Conservation (phyloP, 2,329 filamentous ascomycete genomes). For the Fusarium vanettenii region DNA sequence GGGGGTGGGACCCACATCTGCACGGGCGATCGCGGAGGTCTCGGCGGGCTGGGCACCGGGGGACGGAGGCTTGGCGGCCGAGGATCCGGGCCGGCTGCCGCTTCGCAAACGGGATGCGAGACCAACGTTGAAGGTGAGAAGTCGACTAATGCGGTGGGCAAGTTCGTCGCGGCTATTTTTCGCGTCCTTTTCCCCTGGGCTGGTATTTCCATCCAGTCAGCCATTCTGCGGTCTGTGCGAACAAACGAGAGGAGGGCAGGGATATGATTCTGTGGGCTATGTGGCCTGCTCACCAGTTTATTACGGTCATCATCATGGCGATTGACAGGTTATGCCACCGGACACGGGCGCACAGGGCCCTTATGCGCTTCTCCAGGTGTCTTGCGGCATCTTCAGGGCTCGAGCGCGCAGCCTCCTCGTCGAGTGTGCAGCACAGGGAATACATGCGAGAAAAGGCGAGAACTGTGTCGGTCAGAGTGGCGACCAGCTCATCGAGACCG, state of each 20-base stretch:
- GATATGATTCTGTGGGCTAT: background rate
- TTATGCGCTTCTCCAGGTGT: conserved; percentile 44
- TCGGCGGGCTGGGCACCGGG: conserved; percentile 25
- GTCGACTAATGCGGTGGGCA: conserved; percentile 47
- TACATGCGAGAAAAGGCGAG: conserved; percentile 51
- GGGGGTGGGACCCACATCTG: conserved; percentile 38
- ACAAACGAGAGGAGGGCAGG: background rate
- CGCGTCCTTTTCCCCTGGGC: conserved; percentile 51
- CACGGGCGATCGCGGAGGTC: conserved; percentile 25
- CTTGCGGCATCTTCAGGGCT: conserved; percentile 29
- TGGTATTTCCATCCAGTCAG: conserved; percentile 16
- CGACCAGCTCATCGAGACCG: conserved; percentile 49
- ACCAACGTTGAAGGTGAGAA: conserved; percentile 50
- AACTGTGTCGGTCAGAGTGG: conserved; percentile 51
- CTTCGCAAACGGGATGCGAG: conserved; percentile 48
- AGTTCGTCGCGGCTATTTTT: conserved; percentile 50
- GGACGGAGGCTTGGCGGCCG: conserved; percentile 26
- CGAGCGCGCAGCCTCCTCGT: conserved; percentile 33
- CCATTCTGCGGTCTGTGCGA: background rate
- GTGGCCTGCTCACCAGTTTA: conserved; percentile 49
- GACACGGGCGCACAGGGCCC: conserved; percentile 47
- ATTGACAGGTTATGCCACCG: conserved; percentile 54
- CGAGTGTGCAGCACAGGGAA: conserved; percentile 43
- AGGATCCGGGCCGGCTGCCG: conserved; percentile 36
- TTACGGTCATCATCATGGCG: conserved; percentile 53